phyloP scores from a whole-genome alignment of 2,329 filamentous ascomycete genomes.

The Geosmithia flava region DNA sequence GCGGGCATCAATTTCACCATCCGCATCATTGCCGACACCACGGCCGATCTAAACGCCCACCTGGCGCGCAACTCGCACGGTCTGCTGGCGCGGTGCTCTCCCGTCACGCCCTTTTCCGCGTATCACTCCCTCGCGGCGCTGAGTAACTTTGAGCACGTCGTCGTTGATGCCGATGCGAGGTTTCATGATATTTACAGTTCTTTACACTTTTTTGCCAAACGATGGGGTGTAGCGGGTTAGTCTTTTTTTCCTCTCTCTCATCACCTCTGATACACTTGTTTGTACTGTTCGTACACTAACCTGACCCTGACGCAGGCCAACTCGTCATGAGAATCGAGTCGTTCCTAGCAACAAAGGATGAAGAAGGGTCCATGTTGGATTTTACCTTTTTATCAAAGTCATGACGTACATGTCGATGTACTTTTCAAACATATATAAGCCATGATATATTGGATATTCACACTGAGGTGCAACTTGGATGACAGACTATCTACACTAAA shows the following conservation, averaged over 20 bases:
- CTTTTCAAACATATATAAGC: no score
- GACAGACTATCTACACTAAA: no score
- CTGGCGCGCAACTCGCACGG: conserved; percentile 15
- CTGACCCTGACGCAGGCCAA: conserved; percentile 8
- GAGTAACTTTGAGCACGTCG: conserved; percentile 18
- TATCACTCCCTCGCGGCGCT: conserved; percentile 20
- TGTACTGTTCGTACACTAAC: no score
- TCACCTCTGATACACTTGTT: no score
- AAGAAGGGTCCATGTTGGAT: conserved; percentile 1
- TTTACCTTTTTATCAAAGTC: conserved; percentile 1
- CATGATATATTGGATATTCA: no score
- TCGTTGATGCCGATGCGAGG: conserved; percentile 15
- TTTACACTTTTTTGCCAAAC: conserved; percentile 19
- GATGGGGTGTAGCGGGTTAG: conserved; percentile 20
- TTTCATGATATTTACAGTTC: conserved; percentile 20
- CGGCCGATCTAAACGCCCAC: conserved; percentile 19
- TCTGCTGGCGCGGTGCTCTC: conserved; percentile 17
- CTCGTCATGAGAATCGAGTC: conserved; percentile 14
- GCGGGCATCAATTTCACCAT: conserved; percentile 23
- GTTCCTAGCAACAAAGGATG: conserved; percentile 12
- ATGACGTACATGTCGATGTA: no score
- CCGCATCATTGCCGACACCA: conserved; percentile 20
- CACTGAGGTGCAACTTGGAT: no score
- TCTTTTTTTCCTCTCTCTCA: conserved; percentile 1
- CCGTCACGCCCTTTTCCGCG: conserved; percentile 19